Evolutionary conservation across 768 basidiomycete species (phyloP).

Genomic region (Collybia sp.): DNA sequence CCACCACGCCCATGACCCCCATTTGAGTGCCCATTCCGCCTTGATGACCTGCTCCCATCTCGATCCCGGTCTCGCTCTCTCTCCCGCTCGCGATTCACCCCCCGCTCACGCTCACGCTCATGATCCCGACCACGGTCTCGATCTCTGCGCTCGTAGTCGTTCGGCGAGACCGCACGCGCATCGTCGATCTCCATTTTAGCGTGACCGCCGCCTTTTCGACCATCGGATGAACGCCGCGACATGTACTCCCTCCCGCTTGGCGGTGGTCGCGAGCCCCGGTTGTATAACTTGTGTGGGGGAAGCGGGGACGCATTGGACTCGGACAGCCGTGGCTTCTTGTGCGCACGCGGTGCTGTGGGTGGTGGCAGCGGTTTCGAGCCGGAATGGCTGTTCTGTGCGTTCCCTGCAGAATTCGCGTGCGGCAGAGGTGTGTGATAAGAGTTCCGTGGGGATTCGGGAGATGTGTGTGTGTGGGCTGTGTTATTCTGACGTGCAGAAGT

Average conservation of each 20-base stretch:
- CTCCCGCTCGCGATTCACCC: conserved; percentile 26
- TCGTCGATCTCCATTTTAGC: conserved; percentile 57
- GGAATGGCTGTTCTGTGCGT: conserved; percentile 9
- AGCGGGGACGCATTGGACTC: conserved; percentile 37
- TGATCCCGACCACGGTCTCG: conserved; percentile 25
- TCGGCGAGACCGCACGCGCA: conserved; percentile 37
- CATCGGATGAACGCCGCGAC: conserved; percentile 15
- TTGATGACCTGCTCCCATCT: conserved; percentile 20
- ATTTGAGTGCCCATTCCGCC: conserved; percentile 34
- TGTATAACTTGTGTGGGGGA: conserved; percentile 16
- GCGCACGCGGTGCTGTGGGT: conserved; percentile 76
- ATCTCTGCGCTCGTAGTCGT: conserved; percentile 21
- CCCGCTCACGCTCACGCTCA: conserved; percentile 33
- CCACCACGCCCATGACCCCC: conserved; percentile 32
- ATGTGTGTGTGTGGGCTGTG: conserved; percentile 22
- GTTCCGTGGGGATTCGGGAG: conserved; percentile 44
- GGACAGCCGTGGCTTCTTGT: conserved; percentile 76
- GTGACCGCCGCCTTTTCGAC: conserved; percentile 17
- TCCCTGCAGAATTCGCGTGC: conserved; percentile 18
- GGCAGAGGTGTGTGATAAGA: conserved; percentile 29
- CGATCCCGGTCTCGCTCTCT: conserved; percentile 28
- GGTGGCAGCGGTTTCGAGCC: conserved; percentile 57
- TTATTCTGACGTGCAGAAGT: conserved; percentile 36
- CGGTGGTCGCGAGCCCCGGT: conserved; percentile 20
- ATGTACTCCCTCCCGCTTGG: conserved; percentile 17